phyloP scores from a whole-genome alignment of 106 monocot genomes.

The Iris macrosiphon region DNA sequence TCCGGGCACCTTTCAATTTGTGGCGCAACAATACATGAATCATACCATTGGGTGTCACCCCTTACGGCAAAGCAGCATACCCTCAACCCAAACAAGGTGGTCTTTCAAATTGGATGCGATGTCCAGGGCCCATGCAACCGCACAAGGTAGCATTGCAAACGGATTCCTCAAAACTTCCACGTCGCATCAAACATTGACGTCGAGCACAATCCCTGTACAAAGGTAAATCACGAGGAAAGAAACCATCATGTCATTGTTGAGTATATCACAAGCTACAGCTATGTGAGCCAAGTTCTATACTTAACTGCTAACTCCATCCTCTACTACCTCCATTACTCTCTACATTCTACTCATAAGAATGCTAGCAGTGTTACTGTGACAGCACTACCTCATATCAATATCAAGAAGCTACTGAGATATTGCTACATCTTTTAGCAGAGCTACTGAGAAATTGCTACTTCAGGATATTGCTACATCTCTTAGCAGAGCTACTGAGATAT shows the following conservation, averaged over 20 bases:
- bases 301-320: conserved; percentile 1
- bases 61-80: too few species aligned
- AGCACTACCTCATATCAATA: too few species aligned
- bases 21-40: too few species aligned
- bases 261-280: not conserved
- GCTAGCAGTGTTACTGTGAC: too few species aligned
- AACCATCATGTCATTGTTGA: conserved; percentile 10
- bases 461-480: too few species aligned
- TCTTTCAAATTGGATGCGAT: not conserved
- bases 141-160: not conserved
- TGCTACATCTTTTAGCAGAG: too few species aligned
- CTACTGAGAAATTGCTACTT: too few species aligned
- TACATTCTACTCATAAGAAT: not conserved
- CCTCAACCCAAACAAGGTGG: too few species aligned
- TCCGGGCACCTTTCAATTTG: too few species aligned
- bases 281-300: not conserved
- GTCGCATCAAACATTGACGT: not conserved
- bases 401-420: not conserved
- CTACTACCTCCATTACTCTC: not conserved
- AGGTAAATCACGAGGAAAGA: conserved; percentile 13
- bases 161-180: not conserved
- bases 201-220: conserved; percentile 18
- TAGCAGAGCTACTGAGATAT: too few species aligned
- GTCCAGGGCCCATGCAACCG: not conserved
- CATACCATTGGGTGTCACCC: too few species aligned